Evolutionary conservation across 2,329 filamentous ascomycete species (phyloP).

Genomic region (Leptoxyphium fumago): DNA sequence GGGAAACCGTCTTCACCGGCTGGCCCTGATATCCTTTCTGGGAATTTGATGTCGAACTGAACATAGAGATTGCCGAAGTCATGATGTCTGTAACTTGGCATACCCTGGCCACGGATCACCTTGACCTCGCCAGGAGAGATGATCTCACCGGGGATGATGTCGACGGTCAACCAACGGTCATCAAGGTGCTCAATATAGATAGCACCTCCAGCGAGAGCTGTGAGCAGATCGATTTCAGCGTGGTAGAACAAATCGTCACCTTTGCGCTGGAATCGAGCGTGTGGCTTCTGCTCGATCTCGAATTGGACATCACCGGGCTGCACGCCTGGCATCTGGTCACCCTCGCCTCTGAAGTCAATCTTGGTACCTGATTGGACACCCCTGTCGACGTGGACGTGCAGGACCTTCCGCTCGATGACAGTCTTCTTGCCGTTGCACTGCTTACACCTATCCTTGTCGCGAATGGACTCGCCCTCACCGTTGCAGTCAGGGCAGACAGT

Average conservation of each 20-base stretch:
- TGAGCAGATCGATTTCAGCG: conserved; percentile 89
- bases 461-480: conserved; percentile 91
- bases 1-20: conserved; percentile 25
- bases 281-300: conserved; percentile 99
- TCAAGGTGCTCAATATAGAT: conserved; percentile 94
- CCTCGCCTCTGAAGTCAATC: conserved; percentile 93
- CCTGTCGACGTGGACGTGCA: conserved; percentile 93
- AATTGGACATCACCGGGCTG: conserved; percentile 94
- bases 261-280: conserved; percentile 84
- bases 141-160: conserved; percentile 85
- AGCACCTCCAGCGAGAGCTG: conserved; percentile 78
- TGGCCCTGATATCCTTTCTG: conserved; percentile 36
- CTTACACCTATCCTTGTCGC: conserved; percentile 97
- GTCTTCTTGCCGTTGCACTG: conserved; percentile 96
- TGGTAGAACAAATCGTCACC: conserved; percentile 94
- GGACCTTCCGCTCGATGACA: conserved; percentile 87
- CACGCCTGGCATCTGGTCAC: conserved; percentile 86
- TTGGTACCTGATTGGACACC: conserved; percentile 89
- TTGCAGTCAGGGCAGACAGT: conserved; percentile 97
- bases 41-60: conserved; percentile 96
- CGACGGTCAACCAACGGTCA: conserved; percentile 88
- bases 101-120: conserved; percentile 89
- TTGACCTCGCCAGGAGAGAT: conserved; percentile 84
- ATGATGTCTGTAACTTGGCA: conserved; percentile 92
- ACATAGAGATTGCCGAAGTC: conserved; percentile 93